Percentiles rank a stretch among this genome's conserved stretches.
These are phyloP conservation scores for Loxodes magnus DNA, from an alignment of 73 alveolate species.

Conservation along the genomic window DNA sequence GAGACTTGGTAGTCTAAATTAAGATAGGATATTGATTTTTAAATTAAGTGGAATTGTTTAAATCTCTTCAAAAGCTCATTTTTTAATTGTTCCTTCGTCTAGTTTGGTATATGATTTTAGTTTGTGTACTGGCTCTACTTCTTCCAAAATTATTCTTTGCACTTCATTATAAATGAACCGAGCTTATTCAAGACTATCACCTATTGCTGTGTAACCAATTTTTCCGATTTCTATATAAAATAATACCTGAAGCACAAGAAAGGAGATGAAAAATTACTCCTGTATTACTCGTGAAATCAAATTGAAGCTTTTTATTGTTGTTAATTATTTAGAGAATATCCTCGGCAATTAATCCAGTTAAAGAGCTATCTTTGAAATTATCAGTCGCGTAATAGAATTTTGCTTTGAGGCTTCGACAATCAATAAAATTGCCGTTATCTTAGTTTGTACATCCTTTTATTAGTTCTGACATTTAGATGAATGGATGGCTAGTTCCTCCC, in stretches of 20 bases:
- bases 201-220: background rate
- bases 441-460: background rate
- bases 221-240: too few relatives aligned
- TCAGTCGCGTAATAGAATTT: background rate
- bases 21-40: too few relatives aligned
- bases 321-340: background rate
- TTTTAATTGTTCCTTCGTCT: too few relatives aligned
- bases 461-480: background rate
- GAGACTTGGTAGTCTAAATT: too few relatives aligned
- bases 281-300: background rate
- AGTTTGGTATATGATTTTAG: background rate
- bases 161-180: background rate
- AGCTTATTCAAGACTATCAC: background rate
- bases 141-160: background rate
- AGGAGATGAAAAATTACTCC: background rate
- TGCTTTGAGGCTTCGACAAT: background rate
- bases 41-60: too few relatives aligned
- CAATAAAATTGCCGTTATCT: background rate
- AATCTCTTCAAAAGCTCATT: too few relatives aligned
- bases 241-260: background rate
- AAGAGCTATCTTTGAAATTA: background rate
- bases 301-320: background rate
- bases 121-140: background rate
- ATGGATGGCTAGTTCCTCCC: constrained; percentile 6
- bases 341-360: background rate